Base-by-base conservation (phyloP, 805 yeast species). In the Isabelozyma pseudorhagii region DNA sequence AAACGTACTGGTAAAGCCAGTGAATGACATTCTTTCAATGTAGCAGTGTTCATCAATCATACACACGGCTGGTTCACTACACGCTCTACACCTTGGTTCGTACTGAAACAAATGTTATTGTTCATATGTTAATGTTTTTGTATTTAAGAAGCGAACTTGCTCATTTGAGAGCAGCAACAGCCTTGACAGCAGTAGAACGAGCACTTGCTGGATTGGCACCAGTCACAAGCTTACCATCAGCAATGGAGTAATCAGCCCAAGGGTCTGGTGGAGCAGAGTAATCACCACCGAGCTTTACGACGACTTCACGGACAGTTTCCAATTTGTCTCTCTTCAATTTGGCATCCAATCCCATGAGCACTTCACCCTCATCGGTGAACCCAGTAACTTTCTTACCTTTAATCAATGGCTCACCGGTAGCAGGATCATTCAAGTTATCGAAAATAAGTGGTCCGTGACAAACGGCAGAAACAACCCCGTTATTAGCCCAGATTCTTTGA, bases 371-470 rank as follows among this genome's bases (percentile, higher is more conserved):
- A 50, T 77, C 79, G 11, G 84, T 75, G 67, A 84, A 85, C 6
- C 87, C 88, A 21, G 89, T 83, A 46, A 80, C 71, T 28, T 70
- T 71, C 62, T 76, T 80, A 48, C 84, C 87, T 53, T 77, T 62
- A 48, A 78, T 69, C 46, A 85, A 55, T 14, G 68, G 64, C 44
- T 71, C 67, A 41, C 81, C 81, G 14, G 77, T 68, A 7, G 57
- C 50, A 40, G 59, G 53, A 54, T 79, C 80, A 40, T 59, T 67
- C 53, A 83, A 60, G 42, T 71, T 70, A n/a, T 72, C 78, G 51
- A 84, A 79, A 52, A 83, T 72, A 18, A 75, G 74, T n/a, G 86
- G 85, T 7, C 87, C 89, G 55, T 84, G 88, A 64, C 89, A 84
- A 8, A 84, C 88, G 13, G 88, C 86, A 41, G 82, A 64, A 21